Conservation (phyloP, 371 early-diverging fungal species). For the Mucor plumbeus region DNA sequence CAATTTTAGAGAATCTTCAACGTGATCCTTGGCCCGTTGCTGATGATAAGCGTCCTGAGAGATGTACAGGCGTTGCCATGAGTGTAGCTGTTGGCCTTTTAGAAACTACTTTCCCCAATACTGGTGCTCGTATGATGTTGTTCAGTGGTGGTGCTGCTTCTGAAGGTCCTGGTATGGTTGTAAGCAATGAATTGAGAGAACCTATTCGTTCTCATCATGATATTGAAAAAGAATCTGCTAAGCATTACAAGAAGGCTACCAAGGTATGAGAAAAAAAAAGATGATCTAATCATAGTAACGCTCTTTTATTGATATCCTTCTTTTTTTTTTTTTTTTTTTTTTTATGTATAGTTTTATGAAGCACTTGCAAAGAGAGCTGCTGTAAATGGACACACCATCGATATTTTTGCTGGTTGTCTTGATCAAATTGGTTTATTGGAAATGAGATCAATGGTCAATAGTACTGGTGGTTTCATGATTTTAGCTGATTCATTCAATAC, state of each 20-base stretch:
- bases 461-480: conserved; percentile 96
- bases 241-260: conserved; percentile 90
- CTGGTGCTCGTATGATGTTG: conserved; percentile 95
- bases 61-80: conserved; percentile 98
- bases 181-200: conserved; percentile 92
- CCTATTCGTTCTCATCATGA: conserved; percentile 98
- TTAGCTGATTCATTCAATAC: conserved; percentile 97
- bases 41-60: conserved; percentile 90
- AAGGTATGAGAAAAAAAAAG: conserved; percentile 56
- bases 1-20: conserved; percentile 95
- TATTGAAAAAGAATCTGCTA: conserved; percentile 93
- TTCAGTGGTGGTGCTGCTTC: conserved; percentile 99
- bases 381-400: conserved; percentile 57
- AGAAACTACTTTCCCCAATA: conserved; percentile 93
- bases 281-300: too few relatives aligned
- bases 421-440: conserved; percentile 86
- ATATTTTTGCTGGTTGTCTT: conserved; percentile 59
- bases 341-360: conserved; percentile 83
- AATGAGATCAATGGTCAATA: conserved; percentile 93
- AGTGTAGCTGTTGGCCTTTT: conserved; percentile 95
- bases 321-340: too few relatives aligned
- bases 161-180: conserved; percentile 98
- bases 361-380: conserved; percentile 88
- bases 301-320: too few relatives aligned
- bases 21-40: conserved; percentile 99